Evolutionary conservation across 257 asterid genomes (phyloP), one percentile per base, ranked within the genome.

Genomic region (Coffea eugenioides): DNA sequence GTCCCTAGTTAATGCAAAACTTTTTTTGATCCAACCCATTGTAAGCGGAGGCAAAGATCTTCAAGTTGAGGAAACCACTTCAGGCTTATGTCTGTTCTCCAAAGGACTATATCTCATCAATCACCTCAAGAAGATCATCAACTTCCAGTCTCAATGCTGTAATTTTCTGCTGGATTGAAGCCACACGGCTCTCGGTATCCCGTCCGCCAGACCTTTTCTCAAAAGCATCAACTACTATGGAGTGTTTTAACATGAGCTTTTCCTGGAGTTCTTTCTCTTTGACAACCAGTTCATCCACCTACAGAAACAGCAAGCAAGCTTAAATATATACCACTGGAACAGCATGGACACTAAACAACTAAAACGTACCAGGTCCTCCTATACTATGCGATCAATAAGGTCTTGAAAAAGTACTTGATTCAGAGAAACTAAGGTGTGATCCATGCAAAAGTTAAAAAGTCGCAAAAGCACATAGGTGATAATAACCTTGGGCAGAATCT

Each of bases 241-340:
- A 81, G 92, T 96, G 97, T 76, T 94, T 96, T 91, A 85, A 43
- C 94, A 90, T 86, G 75, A 94, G 89, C 92, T 96, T 96, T 73
- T 96, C 99, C 83, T 89, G 93, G 82, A 96, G 80, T 83, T 96
- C 99, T 82, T 80, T 92, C 90, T 96, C 99, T 93, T 94, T 94
- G 66, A 83, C 70, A 9, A 91, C 91, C 79, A 96, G 74, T 81
- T 96, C 99, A 54, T 96, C 98, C 80, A 96, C 97, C 99, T 96
- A 62, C 67, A 80, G 56, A 45, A 71, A 67, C 43, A 83, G 46
- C 62, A 56, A 71, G 77, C 52, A 56, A 54, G 31, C 6, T 13
- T 21, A 43, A 25, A n/a, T n/a, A 9, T 1, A 56, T 11, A 10
- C n/a, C 13, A 46, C 1, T 15, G 27, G 56, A 48, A 39, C 27